A percentile compares a stretch with the other conserved stretches of the same genome.
Conservation (phyloP, 2,329 filamentous ascomycete species). For the Ceratocystiopsis sp. region DNA sequence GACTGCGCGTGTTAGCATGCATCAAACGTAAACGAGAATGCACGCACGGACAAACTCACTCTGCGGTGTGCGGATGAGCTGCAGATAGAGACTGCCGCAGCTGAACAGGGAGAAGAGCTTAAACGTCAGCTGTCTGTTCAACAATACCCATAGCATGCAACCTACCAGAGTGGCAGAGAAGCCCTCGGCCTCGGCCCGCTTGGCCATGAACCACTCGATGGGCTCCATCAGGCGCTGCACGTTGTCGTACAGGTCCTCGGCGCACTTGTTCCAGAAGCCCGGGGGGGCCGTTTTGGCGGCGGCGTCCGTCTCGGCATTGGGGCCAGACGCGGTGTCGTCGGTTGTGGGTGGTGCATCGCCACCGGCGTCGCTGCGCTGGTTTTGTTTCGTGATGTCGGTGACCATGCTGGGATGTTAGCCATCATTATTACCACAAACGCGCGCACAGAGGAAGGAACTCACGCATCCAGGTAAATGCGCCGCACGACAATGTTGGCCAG, state of each 20-base stretch:
- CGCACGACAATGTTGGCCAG: constrained; percentile 39
- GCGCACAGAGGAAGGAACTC: neutral
- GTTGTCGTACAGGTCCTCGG: neutral
- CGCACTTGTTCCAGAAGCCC: neutral
- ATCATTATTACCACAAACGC: neutral
- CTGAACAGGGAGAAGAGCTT: neutral
- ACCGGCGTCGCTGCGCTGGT: no score
- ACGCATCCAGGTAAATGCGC: constrained; percentile 35
- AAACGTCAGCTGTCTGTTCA: no score
- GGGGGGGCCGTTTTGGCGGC: no score
- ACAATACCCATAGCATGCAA: no score
- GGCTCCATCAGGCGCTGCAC: no score
- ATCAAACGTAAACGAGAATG: neutral
- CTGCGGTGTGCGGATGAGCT: neutral
- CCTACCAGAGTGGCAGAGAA: no score
- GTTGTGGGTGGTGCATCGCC: no score
- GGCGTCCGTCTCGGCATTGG: no score
- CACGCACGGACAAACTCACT: neutral
- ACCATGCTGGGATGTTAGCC: neutral
- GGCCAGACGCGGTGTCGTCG: no score
- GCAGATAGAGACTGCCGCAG: constrained; percentile 1
- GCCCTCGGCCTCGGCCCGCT: no score
- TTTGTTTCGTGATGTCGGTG: no score
- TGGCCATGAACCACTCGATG: no score
- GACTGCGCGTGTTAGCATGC: neutral